These are phyloP conservation scores for Aspergillus glaucus DNA, from an alignment of 2,329 filamentous ascomycete species.

Conservation along the genomic window DNA sequence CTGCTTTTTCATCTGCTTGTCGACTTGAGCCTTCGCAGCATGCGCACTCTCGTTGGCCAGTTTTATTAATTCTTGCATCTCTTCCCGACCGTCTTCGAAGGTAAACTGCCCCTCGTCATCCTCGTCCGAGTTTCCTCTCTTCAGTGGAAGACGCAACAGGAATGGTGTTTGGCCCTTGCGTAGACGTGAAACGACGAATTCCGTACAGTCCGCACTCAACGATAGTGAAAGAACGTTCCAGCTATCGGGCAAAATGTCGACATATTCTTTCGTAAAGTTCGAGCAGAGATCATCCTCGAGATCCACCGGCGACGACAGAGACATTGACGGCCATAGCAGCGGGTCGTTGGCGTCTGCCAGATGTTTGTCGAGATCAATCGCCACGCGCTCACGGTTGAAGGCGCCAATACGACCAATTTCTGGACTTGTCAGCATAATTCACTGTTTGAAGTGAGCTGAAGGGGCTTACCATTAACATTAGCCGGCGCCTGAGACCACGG, in stretches of 20 bases:
- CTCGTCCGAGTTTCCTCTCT: conserved; percentile 73
- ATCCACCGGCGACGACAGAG: conserved; percentile 10
- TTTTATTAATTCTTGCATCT: conserved; percentile 76
- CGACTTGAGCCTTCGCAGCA: conserved; percentile 61
- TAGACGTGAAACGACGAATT: conserved; percentile 84
- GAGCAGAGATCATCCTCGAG: conserved; percentile 42
- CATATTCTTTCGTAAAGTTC: conserved; percentile 69
- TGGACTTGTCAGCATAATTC: conserved; percentile 13
- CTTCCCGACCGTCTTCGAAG: conserved; percentile 70
- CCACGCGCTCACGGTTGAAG: conserved; percentile 34
- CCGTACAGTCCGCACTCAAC: conserved; percentile 72
- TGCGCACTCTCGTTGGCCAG: conserved; percentile 81
- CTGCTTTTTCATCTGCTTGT: conserved; percentile 66
- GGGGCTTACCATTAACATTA: conserved; percentile 32
- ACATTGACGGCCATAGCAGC: conserved; percentile 43
- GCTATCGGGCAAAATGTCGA: conserved; percentile 72
- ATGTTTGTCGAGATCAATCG: conserved; percentile 42
- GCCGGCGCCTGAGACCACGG: conserved; percentile 27
- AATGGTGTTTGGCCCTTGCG: conserved; percentile 71
- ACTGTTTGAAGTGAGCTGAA: background rate
- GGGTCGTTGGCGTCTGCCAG: conserved; percentile 38
- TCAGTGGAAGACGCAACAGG: conserved; percentile 76
- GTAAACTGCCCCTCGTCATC: conserved; percentile 71
- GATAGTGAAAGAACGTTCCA: conserved; percentile 87
- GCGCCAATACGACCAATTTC: conserved; percentile 37